These are phyloP conservation scores for Coprinopsis cinerea DNA, from an alignment of 768 basidiomycete genomes.

Conservation along the genomic window DNA sequence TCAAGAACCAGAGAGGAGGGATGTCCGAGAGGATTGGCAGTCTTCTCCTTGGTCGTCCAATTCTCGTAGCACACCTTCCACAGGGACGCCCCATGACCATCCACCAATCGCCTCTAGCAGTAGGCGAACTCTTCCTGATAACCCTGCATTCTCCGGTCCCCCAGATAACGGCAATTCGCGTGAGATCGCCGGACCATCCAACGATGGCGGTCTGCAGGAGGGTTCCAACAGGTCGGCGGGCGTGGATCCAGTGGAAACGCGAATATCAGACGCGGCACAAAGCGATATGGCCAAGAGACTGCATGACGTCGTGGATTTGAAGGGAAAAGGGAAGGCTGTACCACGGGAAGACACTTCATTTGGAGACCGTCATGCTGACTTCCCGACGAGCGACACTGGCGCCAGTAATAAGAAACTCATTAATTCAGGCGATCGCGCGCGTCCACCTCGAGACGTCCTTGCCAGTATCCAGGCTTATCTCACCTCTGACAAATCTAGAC, in stretches of 20 bases:
- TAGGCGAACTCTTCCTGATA: not conserved
- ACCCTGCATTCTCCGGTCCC: not conserved
- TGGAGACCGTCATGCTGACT: too few species aligned
- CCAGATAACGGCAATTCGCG: too few species aligned
- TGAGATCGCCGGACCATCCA: too few species aligned
- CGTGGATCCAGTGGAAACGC: not conserved
- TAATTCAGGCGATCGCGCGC: not conserved
- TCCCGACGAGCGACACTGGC: not conserved
- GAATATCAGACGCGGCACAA: not conserved
- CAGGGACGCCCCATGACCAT: not conserved
- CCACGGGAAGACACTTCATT: too few species aligned
- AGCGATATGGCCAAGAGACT: not conserved
- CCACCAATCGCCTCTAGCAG: not conserved
- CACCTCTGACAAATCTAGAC: too few species aligned
- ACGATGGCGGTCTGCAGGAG: too few species aligned
- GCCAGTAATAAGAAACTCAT: not conserved
- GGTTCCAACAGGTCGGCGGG: too few species aligned
- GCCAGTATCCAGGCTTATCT: not conserved
- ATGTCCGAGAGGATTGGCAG: not conserved
- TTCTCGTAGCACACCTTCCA: not conserved
- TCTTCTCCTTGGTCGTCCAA: not conserved
- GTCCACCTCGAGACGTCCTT: not conserved
- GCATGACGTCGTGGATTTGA: conserved; percentile 5
- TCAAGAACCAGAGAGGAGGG: not conserved
- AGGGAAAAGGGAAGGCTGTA: conserved; percentile 12